Percentiles rank a stretch among this genome's conserved stretches.
Evolutionary conservation across 225 moss, liverwort and hornwort species (phyloP).

Genomic region (Bryoerythrophyllum caledonicum): DNA sequence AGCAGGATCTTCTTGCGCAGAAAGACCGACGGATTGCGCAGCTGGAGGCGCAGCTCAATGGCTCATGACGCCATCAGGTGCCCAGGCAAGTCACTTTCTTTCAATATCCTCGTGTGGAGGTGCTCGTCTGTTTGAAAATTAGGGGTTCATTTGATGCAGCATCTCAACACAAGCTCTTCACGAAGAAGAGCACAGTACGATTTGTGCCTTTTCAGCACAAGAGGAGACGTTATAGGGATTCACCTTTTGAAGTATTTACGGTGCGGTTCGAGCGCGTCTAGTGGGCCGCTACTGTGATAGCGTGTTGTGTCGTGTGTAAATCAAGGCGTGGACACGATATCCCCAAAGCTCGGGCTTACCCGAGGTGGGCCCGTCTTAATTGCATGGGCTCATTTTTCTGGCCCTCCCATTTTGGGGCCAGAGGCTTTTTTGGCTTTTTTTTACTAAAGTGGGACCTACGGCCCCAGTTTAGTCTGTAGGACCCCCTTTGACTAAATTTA

Average conservation of each 20-base stretch:
- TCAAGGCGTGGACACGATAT: too few relatives aligned
- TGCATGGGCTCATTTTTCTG: too few relatives aligned
- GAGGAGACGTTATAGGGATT: neutral
- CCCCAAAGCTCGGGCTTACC: too few relatives aligned
- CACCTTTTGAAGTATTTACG: neutral
- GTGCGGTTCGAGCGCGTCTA: too few relatives aligned
- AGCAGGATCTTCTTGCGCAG: conserved; percentile 43
- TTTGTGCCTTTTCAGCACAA: neutral
- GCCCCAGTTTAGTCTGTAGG: too few relatives aligned
- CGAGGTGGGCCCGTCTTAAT: too few relatives aligned
- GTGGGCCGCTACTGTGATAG: neutral
- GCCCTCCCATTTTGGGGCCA: too few relatives aligned
- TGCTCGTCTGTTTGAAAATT: neutral
- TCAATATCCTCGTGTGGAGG: neutral
- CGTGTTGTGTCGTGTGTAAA: neutral
- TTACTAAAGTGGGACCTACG: too few relatives aligned
- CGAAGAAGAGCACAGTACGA: neutral
- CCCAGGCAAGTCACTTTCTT: too few relatives aligned
- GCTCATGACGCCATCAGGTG: neutral
- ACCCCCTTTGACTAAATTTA: too few relatives aligned
- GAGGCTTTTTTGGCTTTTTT: too few relatives aligned
- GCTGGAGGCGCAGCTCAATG: conserved; percentile 39
- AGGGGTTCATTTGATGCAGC: neutral
- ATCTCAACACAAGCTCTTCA: neutral
- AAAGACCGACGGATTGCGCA: conserved; percentile 54